A percentile compares a stretch with the other conserved stretches of the same genome.
phyloP scores from a whole-genome alignment of 2,329 filamentous ascomycete genomes.

The Sclerotinia sclerotiorum region DNA sequence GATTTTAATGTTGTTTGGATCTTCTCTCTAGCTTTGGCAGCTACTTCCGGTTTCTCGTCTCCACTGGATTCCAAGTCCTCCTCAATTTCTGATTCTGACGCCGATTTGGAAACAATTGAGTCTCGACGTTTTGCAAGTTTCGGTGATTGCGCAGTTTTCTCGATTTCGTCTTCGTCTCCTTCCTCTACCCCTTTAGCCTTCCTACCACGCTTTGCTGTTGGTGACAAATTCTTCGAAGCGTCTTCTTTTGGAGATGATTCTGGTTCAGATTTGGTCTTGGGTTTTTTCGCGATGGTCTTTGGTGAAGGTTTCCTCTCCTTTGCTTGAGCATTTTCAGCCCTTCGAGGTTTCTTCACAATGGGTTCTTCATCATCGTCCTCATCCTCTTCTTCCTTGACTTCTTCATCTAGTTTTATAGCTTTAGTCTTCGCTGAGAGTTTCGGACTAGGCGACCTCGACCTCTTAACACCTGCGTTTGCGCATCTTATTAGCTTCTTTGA shows the following conservation, averaged over 20 bases:
- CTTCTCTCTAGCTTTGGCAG: conserved; percentile 75
- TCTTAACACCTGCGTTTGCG: conserved; percentile 30
- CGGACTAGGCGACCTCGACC: conserved; percentile 32
- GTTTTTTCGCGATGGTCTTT: conserved; percentile 29
- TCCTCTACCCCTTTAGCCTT: conserved; percentile 27
- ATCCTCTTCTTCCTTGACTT: conserved; percentile 44
- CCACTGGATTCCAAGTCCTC: conserved; percentile 49
- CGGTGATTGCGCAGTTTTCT: conserved; percentile 37
- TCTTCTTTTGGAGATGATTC: conserved; percentile 27
- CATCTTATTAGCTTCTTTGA: conserved; percentile 19
- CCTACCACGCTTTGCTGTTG: conserved; percentile 26
- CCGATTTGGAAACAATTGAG: conserved; percentile 45
- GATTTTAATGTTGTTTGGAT: conserved; percentile 73
- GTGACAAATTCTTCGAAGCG: conserved; percentile 26
- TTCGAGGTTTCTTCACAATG: conserved; percentile 44
- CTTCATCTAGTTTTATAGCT: conserved; percentile 34
- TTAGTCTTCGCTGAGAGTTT: conserved; percentile 30
- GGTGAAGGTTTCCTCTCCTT: conserved; percentile 42
- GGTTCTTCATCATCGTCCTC: conserved; percentile 43
- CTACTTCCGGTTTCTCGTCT: conserved; percentile 67
- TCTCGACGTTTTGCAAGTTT: conserved; percentile 32
- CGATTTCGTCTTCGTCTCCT: conserved; percentile 44
- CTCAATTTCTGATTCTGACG: conserved; percentile 50
- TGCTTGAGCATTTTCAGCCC: conserved; percentile 46
- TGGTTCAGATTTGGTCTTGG: conserved; percentile 24